Evolutionary conservation across 768 basidiomycete species (phyloP).

Genomic region (Austroboletus eburneus): DNA sequence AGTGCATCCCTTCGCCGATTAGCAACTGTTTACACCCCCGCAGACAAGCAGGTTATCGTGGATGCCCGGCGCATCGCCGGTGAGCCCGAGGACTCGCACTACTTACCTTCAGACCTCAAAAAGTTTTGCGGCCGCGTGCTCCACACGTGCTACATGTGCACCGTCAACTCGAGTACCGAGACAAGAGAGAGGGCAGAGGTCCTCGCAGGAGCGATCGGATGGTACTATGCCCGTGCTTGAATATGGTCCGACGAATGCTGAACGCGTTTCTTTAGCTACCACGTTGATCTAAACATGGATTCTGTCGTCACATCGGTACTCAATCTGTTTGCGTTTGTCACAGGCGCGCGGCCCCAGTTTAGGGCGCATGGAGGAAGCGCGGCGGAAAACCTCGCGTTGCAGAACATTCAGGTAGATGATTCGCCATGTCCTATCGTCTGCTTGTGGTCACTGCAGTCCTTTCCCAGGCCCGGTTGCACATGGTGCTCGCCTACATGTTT

Average conservation of each 20-base stretch:
- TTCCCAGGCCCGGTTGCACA: constrained; percentile 90
- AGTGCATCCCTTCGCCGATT: constrained; percentile 15
- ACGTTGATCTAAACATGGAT: constrained; percentile 96
- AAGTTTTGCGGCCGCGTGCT: constrained; percentile 88
- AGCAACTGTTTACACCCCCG: background rate
- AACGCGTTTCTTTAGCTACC: constrained; percentile 56
- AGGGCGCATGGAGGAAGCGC: constrained; percentile 79
- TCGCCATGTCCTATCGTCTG: background rate
- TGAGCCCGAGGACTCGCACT: constrained; percentile 74
- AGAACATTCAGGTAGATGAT: constrained; percentile 81
- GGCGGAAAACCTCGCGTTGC: constrained; percentile 93
- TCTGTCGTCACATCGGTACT: constrained; percentile 79
- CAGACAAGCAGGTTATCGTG: constrained; percentile 80
- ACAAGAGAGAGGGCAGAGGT: constrained; percentile 85
- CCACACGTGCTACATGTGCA: constrained; percentile 99
- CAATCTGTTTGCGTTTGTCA: constrained; percentile 80
- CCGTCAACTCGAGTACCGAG: constrained; percentile 88
- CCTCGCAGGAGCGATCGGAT: constrained; percentile 84
- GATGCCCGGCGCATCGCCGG: constrained; percentile 90
- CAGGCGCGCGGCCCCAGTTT: constrained; percentile 68
- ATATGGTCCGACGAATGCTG: background rate
- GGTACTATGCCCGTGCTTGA: constrained; percentile 39
- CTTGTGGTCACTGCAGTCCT: background rate
- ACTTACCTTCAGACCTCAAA: constrained; percentile 79
- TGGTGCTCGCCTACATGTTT: constrained; percentile 94